These are phyloP conservation scores for Rhododendron henanense DNA, from an alignment of 148 eudicot genomes.

Conservation along the genomic window DNA sequence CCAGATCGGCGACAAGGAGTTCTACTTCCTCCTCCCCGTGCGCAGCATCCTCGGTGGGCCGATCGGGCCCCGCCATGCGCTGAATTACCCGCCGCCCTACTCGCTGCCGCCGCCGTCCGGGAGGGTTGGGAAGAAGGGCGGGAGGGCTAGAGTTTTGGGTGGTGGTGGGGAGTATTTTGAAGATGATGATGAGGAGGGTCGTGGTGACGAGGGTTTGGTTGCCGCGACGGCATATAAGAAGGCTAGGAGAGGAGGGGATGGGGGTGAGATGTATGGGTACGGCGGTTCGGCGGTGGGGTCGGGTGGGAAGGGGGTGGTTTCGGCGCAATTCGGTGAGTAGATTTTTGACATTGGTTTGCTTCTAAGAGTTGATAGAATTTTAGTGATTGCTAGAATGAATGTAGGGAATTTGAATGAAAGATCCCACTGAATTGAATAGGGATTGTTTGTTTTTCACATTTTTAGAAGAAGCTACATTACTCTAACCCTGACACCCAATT, in stretches of 20 bases:
- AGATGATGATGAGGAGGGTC: conserved; percentile 26
- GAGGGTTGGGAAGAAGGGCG: conserved; percentile 18
- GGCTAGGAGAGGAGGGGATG: conserved; percentile 27
- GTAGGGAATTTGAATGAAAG: background rate
- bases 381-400: background rate
- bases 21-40: conserved; percentile 71
- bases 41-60: conserved; percentile 69
- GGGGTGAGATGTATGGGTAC: conserved; percentile 9
- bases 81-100: conserved; percentile 8
- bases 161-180: conserved; percentile 38
- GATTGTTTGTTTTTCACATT: no score
- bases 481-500: background rate
- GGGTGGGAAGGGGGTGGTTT: conserved; percentile 5
- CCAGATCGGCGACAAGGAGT: conserved; percentile 92
- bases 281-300: background rate
- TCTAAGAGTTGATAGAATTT: background rate
- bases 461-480: background rate
- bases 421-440: no score
- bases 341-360: background rate
- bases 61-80: conserved; percentile 41
- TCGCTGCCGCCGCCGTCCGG: conserved; percentile 23
- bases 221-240: conserved; percentile 25
- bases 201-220: conserved; percentile 26
- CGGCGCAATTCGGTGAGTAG: conserved; percentile 37
- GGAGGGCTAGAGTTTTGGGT: conserved; percentile 26